Evolutionary conservation across 805 yeast species (phyloP).

Genomic region (Wickerhamomyces queroliae): DNA sequence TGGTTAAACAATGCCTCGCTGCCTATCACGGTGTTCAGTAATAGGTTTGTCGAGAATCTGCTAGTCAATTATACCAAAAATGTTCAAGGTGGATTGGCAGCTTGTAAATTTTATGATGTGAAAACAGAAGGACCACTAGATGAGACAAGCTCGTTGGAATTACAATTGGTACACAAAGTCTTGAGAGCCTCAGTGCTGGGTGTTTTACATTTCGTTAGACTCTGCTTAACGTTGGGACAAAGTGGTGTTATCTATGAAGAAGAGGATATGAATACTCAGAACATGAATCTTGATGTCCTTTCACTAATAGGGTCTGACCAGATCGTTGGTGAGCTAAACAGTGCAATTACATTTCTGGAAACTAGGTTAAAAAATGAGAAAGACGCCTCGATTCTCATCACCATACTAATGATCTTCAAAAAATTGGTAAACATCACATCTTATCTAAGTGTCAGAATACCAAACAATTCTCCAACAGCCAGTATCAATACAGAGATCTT

Average conservation of each 20-base stretch:
- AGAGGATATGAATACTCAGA: slow-evolving; percentile 65
- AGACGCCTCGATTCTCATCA: slow-evolving; percentile 15
- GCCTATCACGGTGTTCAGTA: slow-evolving; percentile 72
- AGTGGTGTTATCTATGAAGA: slow-evolving; percentile 65
- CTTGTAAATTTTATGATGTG: slow-evolving; percentile 8
- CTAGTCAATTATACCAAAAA: slow-evolving; percentile 32
- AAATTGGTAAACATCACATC: slow-evolving; percentile 16
- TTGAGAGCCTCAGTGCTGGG: slow-evolving; percentile 48
- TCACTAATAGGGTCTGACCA: slow-evolving; percentile 18
- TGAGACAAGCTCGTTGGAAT: slow-evolving; percentile 2
- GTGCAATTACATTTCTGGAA: slow-evolving; percentile 28
- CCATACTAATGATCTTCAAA: slow-evolving; percentile 14
- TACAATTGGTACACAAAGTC: slow-evolving; percentile 39
- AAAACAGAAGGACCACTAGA: neutral
- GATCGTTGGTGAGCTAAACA: slow-evolving; percentile 24
- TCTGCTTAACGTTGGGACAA: slow-evolving; percentile 38
- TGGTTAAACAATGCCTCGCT: slow-evolving; percentile 78
- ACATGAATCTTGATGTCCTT: slow-evolving; percentile 47
- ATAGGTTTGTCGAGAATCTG: slow-evolving; percentile 63
- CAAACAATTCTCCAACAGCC: slow-evolving; percentile 3
- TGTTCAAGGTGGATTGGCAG: slow-evolving; percentile 9
- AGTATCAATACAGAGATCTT: slow-evolving; percentile 12
- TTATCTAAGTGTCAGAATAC: slow-evolving; percentile 10
- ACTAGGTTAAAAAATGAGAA: slow-evolving; percentile 11
- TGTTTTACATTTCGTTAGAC: slow-evolving; percentile 46